A percentile compares a stretch with the other conserved stretches of the same genome.
Conservation (phyloP, 441 rosid species). For the Melastoma candidum region DNA sequence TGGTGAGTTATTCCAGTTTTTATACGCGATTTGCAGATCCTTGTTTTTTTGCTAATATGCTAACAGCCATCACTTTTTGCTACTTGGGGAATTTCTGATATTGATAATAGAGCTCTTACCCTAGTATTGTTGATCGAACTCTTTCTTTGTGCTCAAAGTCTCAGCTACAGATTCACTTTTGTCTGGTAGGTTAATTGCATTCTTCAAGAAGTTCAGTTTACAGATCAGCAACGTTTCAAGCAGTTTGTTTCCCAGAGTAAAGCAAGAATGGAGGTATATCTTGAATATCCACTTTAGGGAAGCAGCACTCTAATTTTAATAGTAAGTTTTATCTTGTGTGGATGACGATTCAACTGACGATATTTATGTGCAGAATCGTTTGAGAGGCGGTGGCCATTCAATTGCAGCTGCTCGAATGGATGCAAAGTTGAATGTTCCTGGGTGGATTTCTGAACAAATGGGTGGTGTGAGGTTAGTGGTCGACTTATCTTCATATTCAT, state of each 20-base stretch:
- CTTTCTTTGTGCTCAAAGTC: not conserved
- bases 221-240: constrained; percentile 92
- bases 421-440: constrained; percentile 79
- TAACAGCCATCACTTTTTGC: no score
- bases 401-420: constrained; percentile 90
- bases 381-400: constrained; percentile 90
- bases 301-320: constrained; percentile 8
- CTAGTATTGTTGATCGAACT: not conserved
- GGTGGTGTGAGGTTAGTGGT: constrained; percentile 74
- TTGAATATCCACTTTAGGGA: not conserved
- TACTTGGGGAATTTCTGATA: no score
- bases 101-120: no score
- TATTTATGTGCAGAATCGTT: constrained; percentile 47
- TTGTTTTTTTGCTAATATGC: not conserved
- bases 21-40: not conserved
- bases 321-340: not conserved
- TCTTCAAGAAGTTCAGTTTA: constrained; percentile 91
- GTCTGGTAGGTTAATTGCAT: constrained; percentile 50
- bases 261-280: constrained; percentile 85
- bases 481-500: not conserved
- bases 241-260: constrained; percentile 93
- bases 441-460: constrained; percentile 98
- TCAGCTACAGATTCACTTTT: not conserved
- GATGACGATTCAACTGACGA: not conserved
- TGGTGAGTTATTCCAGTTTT: constrained; percentile 34